Conservation (phyloP, 495 filamentous ascomycete species). For the Letharia columbiana region DNA sequence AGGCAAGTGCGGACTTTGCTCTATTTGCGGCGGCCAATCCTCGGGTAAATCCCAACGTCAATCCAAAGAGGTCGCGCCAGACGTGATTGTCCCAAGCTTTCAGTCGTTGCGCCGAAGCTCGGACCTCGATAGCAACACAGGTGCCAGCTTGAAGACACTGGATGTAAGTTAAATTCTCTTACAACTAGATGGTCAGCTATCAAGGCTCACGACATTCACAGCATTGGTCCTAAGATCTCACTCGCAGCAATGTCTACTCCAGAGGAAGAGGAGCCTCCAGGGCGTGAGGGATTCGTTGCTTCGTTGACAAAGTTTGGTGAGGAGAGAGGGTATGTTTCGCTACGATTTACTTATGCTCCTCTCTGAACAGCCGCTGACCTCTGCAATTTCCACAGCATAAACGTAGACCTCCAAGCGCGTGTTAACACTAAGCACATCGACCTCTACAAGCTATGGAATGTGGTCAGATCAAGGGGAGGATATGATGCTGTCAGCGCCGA, state of each 20-base stretch:
- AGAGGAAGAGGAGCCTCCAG: conserved; percentile 11
- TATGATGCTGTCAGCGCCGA: conserved; percentile 74
- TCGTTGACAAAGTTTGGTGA: conserved; percentile 15
- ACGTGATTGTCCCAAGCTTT: not conserved
- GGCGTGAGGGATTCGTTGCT: conserved; percentile 11
- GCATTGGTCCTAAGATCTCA: conserved; percentile 9
- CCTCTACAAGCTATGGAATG: conserved; percentile 59
- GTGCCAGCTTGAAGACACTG: not conserved
- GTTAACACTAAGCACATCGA: conserved; percentile 64
- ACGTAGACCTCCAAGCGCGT: conserved; percentile 62
- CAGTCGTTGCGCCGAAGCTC: not conserved
- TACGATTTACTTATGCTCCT: not conserved
- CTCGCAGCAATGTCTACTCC: conserved; percentile 1
- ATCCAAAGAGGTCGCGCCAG: not conserved
- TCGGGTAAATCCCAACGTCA: not conserved
- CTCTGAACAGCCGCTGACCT: conserved; percentile 16
- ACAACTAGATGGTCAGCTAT: not conserved
- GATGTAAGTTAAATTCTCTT: not conserved
- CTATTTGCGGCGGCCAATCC: not conserved
- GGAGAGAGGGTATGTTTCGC: conserved; percentile 26
- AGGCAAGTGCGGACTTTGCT: no score
- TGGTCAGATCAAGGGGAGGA: conserved; percentile 60
- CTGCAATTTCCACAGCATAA: conserved; percentile 39
- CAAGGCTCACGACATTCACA: not conserved
- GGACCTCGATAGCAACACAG: not conserved